A percentile compares a stretch with the other conserved stretches of the same genome.
Conservation (phyloP, 2,329 filamentous ascomycete species). For the Trichoderma breve region DNA sequence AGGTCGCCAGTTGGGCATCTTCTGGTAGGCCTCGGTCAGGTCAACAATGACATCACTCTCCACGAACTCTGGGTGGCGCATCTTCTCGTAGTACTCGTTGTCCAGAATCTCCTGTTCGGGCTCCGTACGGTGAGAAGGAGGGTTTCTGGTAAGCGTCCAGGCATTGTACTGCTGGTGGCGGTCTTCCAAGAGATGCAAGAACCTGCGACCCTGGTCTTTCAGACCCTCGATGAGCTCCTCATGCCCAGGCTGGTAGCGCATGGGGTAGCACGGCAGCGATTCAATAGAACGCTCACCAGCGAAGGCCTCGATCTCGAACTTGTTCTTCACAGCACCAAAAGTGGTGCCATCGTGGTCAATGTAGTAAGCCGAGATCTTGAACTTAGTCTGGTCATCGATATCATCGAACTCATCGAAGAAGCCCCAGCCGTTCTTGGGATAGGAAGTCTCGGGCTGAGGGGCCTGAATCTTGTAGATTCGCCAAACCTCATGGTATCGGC, state of each 20-base stretch:
- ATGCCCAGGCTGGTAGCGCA: slow-evolving; percentile 39
- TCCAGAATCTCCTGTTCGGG: slow-evolving; percentile 36
- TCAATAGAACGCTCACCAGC: slow-evolving; percentile 39
- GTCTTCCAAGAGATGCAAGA: slow-evolving; percentile 35
- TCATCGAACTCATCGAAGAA: slow-evolving; percentile 37
- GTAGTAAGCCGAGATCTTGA: slow-evolving; percentile 41
- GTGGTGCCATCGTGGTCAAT: slow-evolving; percentile 42
- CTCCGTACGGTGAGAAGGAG: slow-evolving; percentile 29
- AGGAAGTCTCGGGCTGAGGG: slow-evolving; percentile 32
- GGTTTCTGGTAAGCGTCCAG: slow-evolving; percentile 42
- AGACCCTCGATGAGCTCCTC: slow-evolving; percentile 35
- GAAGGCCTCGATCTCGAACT: slow-evolving; percentile 38
- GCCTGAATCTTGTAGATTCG: slow-evolving; percentile 36
- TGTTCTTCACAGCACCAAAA: slow-evolving; percentile 39
- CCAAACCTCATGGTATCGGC: slow-evolving; percentile 41
- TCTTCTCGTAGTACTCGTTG: slow-evolving; percentile 32
- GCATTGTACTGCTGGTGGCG: slow-evolving; percentile 42
- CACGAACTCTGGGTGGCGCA: slow-evolving; percentile 40
- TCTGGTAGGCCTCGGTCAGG: slow-evolving; percentile 41
- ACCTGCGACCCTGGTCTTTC: slow-evolving; percentile 35
- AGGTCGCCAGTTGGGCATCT: slow-evolving; percentile 39
- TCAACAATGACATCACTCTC: slow-evolving; percentile 45
- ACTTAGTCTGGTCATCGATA: slow-evolving; percentile 34
- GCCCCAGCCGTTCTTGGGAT: slow-evolving; percentile 35
- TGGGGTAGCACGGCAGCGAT: slow-evolving; percentile 39